Evolutionary conservation across 2,329 filamentous ascomycete species (phyloP), one percentile per base, ranked within the genome.

Genomic region (Exserohilum rostratum): DNA sequence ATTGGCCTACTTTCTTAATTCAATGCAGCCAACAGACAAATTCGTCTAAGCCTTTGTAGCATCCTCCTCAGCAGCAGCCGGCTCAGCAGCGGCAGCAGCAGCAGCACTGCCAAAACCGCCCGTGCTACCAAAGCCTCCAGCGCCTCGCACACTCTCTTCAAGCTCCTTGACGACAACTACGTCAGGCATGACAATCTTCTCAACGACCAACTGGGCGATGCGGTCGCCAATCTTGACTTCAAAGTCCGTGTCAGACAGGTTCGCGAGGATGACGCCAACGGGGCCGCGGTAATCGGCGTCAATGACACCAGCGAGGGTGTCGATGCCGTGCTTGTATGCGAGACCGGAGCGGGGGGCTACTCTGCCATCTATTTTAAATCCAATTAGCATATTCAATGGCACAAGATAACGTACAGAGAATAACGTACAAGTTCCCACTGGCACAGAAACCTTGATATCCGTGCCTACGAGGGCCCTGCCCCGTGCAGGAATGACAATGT

Each of bases 231-330:
- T 87, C 70, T 89, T 88, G 63, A 99, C 82, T 39, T 79, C 82
- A 72, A 96, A 98, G 74, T 96, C 92, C 35, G 79, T 78, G 46
- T 96, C 92, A 46, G 84, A 84, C 76, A 96, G 88, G 80, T 99
- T 99, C 77, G 98, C 98, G 47, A 99, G 85, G 64, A 99, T 83
- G 22, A 99, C 90, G 82, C 96, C 96, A 69, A 99, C 89, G 65
- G 90, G 90, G 17, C 95, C 95, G 31, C 95, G 86, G 81, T 99
- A 99, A 78, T 99, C 95, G 30, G 93, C 93, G 76, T 99, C 95
- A 68, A 99, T 98, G 61, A 99, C 95, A 50, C 95, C 95, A 0
- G 95, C 95, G 59, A 96, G 92, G 0, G 90, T 95, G 76, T 97
- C 92, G 74, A 99, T 98, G 78, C 93, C 95, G 80, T 98, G 87